Conservation (phyloP, 2,329 filamentous ascomycete species). For the Hortaea sp. region DNA sequence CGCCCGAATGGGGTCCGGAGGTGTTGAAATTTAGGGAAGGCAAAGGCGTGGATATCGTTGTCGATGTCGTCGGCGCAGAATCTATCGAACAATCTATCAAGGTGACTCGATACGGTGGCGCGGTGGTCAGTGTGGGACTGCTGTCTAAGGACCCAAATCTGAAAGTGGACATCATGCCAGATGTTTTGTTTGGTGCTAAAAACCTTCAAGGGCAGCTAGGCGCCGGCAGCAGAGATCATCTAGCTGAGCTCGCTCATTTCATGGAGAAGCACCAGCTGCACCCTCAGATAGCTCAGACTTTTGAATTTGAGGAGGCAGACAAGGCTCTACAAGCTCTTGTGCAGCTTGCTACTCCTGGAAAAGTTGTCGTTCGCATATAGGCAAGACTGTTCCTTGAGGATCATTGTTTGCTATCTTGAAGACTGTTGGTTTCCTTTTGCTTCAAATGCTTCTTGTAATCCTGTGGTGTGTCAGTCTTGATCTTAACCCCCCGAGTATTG, state of each 20-base stretch:
- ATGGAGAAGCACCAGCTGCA: conserved; percentile 30
- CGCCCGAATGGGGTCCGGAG: conserved; percentile 47
- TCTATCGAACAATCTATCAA: conserved; percentile 33
- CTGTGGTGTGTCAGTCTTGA: conserved; percentile 1
- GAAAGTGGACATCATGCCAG: conserved; percentile 10
- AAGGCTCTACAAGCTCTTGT: conserved; percentile 22
- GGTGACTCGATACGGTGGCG: conserved; percentile 28
- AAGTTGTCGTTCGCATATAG: conserved; percentile 14
- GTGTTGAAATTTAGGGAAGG: conserved; percentile 38
- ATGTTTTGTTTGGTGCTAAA: conserved; percentile 14
- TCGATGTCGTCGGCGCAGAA: conserved; percentile 39
- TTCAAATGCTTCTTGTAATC: conserved; percentile 16
- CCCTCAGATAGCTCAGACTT: conserved; percentile 29
- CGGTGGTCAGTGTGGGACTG: conserved; percentile 26
- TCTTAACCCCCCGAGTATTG: background rate
- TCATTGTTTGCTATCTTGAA: background rate
- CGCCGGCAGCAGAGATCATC: conserved; percentile 35
- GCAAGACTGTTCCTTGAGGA: background rate
- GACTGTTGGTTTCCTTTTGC: background rate
- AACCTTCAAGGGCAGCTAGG: conserved; percentile 14
- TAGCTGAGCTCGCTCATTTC: conserved; percentile 29
- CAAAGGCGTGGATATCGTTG: conserved; percentile 35
- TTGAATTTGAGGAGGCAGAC: conserved; percentile 25
- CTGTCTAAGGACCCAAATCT: conserved; percentile 9
- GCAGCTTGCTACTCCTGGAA: conserved; percentile 25